These are phyloP conservation scores for Aleurites moluccanus DNA, from an alignment of 441 rosid genomes.

Conservation along the genomic window DNA sequence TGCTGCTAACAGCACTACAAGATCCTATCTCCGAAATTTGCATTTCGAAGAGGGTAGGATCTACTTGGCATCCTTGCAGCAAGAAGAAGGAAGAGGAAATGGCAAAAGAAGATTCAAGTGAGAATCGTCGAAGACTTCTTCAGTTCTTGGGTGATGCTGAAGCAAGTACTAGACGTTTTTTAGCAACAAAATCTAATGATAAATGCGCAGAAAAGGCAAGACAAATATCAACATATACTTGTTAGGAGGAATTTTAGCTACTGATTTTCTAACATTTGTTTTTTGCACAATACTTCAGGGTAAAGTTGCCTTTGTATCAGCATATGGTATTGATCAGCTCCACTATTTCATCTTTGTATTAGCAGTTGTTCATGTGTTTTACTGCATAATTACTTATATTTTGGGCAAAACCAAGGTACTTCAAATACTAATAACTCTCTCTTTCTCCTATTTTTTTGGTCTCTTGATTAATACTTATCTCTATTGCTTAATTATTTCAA, in stretches of 20 bases:
- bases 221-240: not conserved
- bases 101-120: slow-evolving; percentile 9
- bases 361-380: slow-evolving; percentile 70
- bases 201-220: slow-evolving; percentile 52
- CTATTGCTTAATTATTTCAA: not conserved
- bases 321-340: slow-evolving; percentile 84
- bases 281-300: slow-evolving; percentile 48
- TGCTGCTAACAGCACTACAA: slow-evolving; percentile 63
- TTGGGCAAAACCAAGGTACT: slow-evolving; percentile 76
- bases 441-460: not conserved
- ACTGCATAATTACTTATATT: slow-evolving; percentile 66
- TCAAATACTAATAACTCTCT: not conserved
- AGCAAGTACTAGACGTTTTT: slow-evolving; percentile 44
- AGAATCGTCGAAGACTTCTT: slow-evolving; percentile 44
- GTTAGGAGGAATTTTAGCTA: not conserved
- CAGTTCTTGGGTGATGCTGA: slow-evolving; percentile 30
- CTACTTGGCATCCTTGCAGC: slow-evolving; percentile 76
- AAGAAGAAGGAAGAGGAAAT: not conserved
- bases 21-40: slow-evolving; percentile 55
- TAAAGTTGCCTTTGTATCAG: slow-evolving; percentile 67
- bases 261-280: not conserved
- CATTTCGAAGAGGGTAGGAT: slow-evolving; percentile 40
- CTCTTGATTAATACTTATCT: not conserved
- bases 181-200: slow-evolving; percentile 49
- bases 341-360: slow-evolving; percentile 91